Evolutionary conservation across 2,329 filamentous ascomycete species (phyloP), one percentile per base, ranked within the genome.

Genomic region (Fusarium burgessii): DNA sequence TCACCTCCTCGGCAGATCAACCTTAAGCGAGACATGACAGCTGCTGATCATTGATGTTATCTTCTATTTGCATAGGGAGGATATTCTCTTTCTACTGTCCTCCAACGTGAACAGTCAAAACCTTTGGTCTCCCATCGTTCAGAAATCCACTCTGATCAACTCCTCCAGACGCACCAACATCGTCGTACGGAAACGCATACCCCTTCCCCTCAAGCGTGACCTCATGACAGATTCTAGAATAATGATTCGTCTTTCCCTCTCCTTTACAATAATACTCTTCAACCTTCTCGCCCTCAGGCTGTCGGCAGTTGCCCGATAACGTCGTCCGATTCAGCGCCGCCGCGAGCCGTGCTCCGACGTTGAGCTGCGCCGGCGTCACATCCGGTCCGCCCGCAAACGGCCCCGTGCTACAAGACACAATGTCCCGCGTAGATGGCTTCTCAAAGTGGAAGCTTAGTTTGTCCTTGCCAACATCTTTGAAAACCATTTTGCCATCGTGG

Each of bases 321-420:
- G 91, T 95, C 36, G 88, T 90, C 25, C 93, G 87, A 80, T 95
- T 94, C 75, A 95, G 88, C 2, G 91, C 92, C 2, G 93, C 93
- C 0, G 91, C 88, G 17, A 96, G 81, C n/a, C 93, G 86, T 0
- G 93, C 92, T 12, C 90, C 90, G 60, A 95, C 87, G 42, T 90
- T 90, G 65, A 88, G 87, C 77, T 86, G 84, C 75, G 84, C 80
- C 52, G 81, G 82, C 5, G 80, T 76, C 58, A 84, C 82, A 40
- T 79, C 80, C 8, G 81, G 73, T 11, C 70, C 70, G 11, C 45
- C 66, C 15, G 64, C 73, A 79, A 91, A 91, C 2, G 89, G 86
- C 0, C 89, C 89, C n/a, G 80, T 81, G 78, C 80, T 83, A 80
- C 86, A 88, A 52, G 81, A 82, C 72, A 87, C 88, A 58, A 88